Base-by-base conservation (phyloP, 371 early-diverging fungal genomes). In the Circinella minor region DNA sequence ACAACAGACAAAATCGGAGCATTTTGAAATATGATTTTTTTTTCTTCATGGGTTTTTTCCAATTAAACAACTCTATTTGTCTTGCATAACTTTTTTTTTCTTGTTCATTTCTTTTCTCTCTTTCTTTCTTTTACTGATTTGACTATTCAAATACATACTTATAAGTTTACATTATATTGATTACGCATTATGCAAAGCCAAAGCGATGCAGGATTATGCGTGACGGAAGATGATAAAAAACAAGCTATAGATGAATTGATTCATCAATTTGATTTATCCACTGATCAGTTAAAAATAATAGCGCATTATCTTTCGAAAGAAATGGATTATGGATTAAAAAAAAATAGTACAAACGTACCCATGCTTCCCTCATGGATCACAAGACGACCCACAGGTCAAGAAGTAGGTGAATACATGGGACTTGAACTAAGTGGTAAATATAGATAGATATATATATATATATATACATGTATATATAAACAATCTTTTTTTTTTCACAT, bases 361-460 rank as follows among this genome's bases (percentile, higher is more conserved):
- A 94, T 94, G 94, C 81, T 84, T 18, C 81, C 85, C 13, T 79
- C 82, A 48, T 84, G 81, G 81, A 74, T 84, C n/a, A 57, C 63
- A 9, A 51, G 67, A 20, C 82, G 78, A n/a, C 95, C 96, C 36
- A 89, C 88, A 5, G 96, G 96, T 37, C 83, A 88, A 74, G 98
- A 97, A 76, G 86, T 78, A 14, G 98, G 97, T 54, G 87, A 90
- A 48, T 95, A 86, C 77, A 81, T 97, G 61, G 96, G 96, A 15
- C 82, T 98, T 51, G 98, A 98, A 75, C 81, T 98, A 20, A 97
- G 96, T 64, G 98, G 98, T 79, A 81, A 73, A 59, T 14, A 55
- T 13, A n/a, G n/a, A n/a, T n/a, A n/a, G n/a, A n/a, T n/a, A n/a
- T n/a, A n/a, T n/a, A n/a, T n/a, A n/a, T n/a, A n/a, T n/a, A n/a